Percentiles rank a stretch among this genome's conserved stretches.
Conservation (phyloP, 345 rosid species). For the Linum tenue region DNA sequence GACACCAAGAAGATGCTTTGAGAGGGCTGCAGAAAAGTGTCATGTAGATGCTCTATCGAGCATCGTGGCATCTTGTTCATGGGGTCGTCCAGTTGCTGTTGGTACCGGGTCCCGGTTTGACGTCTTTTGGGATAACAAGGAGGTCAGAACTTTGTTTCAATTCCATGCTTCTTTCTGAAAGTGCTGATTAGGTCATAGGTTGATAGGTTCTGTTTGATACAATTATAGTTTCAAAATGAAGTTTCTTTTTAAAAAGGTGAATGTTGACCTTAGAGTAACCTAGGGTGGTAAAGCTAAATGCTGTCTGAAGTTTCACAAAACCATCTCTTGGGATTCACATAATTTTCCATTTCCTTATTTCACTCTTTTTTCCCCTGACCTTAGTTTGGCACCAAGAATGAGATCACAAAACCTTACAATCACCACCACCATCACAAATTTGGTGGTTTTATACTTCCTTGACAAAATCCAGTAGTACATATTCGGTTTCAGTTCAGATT, state of each 20-base stretch:
- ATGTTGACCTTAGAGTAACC: background rate
- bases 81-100: constrained; percentile 87
- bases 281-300: no score
- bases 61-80: constrained; percentile 83
- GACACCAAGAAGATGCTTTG: constrained; percentile 84
- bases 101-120: constrained; percentile 94
- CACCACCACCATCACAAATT: no score
- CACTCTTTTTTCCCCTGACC: no score
- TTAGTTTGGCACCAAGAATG: no score
- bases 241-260: no score
- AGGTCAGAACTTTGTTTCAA: constrained; percentile 25
- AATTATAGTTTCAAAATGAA: background rate
- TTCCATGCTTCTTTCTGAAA: background rate
- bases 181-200: background rate
- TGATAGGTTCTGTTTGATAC: background rate
- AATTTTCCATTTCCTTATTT: no score
- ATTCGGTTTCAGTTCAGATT: no score
- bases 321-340: no score
- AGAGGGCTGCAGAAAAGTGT: constrained; percentile 86
- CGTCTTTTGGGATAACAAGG: constrained; percentile 55
- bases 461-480: no score
- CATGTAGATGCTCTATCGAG: constrained; percentile 64
- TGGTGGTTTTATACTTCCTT: no score
- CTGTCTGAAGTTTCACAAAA: no score
- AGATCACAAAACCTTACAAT: no score